Percentiles rank a stretch among this genome's conserved stretches.
Conservation (phyloP, 495 filamentous ascomycete genomes). For the Beverwykella pulmonaria region DNA sequence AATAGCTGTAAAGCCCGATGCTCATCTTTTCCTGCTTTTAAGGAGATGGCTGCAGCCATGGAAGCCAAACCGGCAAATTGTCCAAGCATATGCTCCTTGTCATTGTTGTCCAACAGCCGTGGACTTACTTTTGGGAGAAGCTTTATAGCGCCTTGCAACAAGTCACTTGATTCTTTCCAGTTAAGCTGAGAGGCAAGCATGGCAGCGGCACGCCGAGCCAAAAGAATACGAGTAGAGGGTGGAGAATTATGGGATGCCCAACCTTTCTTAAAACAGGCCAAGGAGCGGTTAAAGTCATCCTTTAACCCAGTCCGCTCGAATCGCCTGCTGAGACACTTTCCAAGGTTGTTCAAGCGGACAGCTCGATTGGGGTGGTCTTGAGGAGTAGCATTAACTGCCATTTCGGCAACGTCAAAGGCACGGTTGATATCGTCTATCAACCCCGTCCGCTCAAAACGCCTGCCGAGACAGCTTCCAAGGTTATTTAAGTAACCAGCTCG, state of each 20-base stretch:
- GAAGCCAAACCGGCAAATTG: background rate
- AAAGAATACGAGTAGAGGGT: background rate
- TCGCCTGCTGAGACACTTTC: background rate
- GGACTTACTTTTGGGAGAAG: background rate
- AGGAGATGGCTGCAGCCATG: background rate
- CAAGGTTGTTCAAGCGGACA: too few relatives aligned
- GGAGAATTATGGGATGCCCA: background rate
- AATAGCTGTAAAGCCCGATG: conserved; percentile 7
- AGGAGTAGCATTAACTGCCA: too few relatives aligned
- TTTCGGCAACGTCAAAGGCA: too few relatives aligned
- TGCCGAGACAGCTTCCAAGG: too few relatives aligned
- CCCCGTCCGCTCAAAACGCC: too few relatives aligned
- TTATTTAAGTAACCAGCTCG: too few relatives aligned
- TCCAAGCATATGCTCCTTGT: conserved; percentile 1
- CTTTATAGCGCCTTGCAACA: background rate
- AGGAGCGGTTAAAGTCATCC: background rate
- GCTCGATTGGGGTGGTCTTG: too few relatives aligned
- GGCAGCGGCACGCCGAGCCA: background rate
- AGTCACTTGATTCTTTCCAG: background rate
- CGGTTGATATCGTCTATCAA: too few relatives aligned
- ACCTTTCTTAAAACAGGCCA: background rate
- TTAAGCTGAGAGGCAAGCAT: background rate
- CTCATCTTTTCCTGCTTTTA: background rate
- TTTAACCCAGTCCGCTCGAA: conserved; percentile 2
- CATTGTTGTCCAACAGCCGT: background rate